phyloP scores from a whole-genome alignment of 441 rosid genomes.

The Arabidopsis lyrata region DNA sequence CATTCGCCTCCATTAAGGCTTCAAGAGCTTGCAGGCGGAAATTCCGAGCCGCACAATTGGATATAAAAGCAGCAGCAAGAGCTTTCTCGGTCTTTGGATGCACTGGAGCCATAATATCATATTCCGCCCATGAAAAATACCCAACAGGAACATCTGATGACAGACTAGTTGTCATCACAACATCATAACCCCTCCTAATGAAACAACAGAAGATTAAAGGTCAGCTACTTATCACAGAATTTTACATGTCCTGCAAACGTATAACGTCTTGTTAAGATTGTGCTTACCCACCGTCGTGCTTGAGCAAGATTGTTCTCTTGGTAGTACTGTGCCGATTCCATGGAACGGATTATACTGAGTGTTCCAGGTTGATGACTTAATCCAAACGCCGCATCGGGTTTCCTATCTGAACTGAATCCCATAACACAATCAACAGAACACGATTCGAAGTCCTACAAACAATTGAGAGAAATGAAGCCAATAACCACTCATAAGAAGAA shows the following conservation, averaged over 20 bases:
- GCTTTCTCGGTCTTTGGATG: slow-evolving; percentile 85
- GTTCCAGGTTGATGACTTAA: slow-evolving; percentile 49
- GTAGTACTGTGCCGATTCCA: slow-evolving; percentile 89
- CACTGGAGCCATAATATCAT: slow-evolving; percentile 87
- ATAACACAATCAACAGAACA: slow-evolving; percentile 76
- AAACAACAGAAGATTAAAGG: slow-evolving; percentile 7
- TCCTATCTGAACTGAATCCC: slow-evolving; percentile 47
- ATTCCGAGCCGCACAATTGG: slow-evolving; percentile 84
- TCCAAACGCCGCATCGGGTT: slow-evolving; percentile 77
- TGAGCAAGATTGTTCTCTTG: slow-evolving; percentile 62
- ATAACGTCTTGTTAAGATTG: slow-evolving; percentile 37
- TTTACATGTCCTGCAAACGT: slow-evolving; percentile 6
- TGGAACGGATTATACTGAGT: slow-evolving; percentile 69
- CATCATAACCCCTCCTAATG: slow-evolving; percentile 67
- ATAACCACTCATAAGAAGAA: background rate
- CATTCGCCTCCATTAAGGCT: slow-evolving; percentile 60
- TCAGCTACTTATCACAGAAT: background rate
- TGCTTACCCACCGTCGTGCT: slow-evolving; percentile 99
- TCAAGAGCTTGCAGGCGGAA: slow-evolving; percentile 85
- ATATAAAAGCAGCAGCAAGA: slow-evolving; percentile 91
- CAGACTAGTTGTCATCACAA: slow-evolving; percentile 94
- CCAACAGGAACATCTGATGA: slow-evolving; percentile 97
- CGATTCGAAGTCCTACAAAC: slow-evolving; percentile 62
- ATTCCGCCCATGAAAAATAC: slow-evolving; percentile 96
- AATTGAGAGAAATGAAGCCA: slow-evolving; percentile 12